Evolutionary conservation across 2,329 filamentous ascomycete species (phyloP).

Genomic region (Phoma sp.): DNA sequence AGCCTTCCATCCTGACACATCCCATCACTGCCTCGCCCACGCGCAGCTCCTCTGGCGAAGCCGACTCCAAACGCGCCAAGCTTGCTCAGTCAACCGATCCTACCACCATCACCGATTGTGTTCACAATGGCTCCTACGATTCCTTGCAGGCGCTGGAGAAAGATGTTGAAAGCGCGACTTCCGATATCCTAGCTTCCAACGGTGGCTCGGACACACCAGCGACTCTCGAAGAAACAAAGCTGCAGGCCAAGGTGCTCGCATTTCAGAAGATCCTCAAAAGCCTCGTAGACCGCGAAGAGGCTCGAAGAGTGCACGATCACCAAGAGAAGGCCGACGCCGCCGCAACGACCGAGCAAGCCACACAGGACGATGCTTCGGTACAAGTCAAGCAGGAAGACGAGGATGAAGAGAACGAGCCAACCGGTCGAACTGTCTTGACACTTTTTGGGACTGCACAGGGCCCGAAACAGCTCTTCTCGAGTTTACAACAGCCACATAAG

Average conservation of each 20-base stretch:
- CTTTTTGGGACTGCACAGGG: constrained; percentile 77
- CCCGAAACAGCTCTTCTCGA: constrained; percentile 84
- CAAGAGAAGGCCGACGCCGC: constrained; percentile 14
- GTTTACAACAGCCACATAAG: constrained; percentile 68
- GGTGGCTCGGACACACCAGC: constrained; percentile 35
- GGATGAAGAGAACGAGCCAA: constrained; percentile 30
- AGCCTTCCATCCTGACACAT: constrained; percentile 55
- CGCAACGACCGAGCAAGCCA: constrained; percentile 13
- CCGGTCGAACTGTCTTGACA: constrained; percentile 71
- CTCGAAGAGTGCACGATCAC: constrained; percentile 22
- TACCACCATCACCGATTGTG: constrained; percentile 48
- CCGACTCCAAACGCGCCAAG: constrained; percentile 56
- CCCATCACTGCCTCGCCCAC: constrained; percentile 39
- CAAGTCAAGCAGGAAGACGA: constrained; percentile 33
- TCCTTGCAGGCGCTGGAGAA: constrained; percentile 52
- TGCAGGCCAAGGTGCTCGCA: constrained; percentile 43
- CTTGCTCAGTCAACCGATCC: constrained; percentile 44
- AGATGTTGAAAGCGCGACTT: constrained; percentile 52
- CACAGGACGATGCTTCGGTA: constrained; percentile 22
- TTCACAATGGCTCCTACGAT: constrained; percentile 50
- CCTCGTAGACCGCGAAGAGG: constrained; percentile 41
- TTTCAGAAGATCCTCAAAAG: constrained; percentile 43
- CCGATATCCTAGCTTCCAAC: constrained; percentile 48
- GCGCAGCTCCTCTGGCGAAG: constrained; percentile 48
- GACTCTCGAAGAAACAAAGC: constrained; percentile 45